Evolutionary conservation across 1,284 basidiomycete species (phyloP).

Genomic region (Bjerkandera adusta): DNA sequence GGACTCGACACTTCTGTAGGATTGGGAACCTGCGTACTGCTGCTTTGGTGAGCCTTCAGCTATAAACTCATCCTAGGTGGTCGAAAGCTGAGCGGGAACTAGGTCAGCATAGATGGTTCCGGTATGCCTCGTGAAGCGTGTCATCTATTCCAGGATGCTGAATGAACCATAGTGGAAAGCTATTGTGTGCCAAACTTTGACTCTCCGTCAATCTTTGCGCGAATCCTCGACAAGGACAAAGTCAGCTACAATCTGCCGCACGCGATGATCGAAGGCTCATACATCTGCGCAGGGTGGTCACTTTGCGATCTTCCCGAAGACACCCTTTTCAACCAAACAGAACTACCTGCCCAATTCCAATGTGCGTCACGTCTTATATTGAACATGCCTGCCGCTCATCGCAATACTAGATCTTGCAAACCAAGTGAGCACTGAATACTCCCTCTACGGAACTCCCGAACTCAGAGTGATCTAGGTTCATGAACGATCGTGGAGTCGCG

Average conservation of each 20-base stretch:
- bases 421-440: conserved; percentile 48
- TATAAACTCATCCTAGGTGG: conserved; percentile 2
- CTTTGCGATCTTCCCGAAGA: conserved; percentile 78
- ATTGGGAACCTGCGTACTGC: conserved; percentile 82
- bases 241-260: conserved; percentile 22
- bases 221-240: conserved; percentile 84
- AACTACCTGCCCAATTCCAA: conserved; percentile 88
- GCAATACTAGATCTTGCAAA: conserved; percentile 63
- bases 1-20: conserved; percentile 32
- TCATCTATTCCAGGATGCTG: not conserved
- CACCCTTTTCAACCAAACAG: conserved; percentile 75
- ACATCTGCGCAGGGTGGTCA: conserved; percentile 73
- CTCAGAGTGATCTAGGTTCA: conserved; percentile 45
- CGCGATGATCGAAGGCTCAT: too few species aligned
- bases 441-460: not conserved
- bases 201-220: conserved; percentile 87
- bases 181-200: conserved; percentile 94
- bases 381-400: conserved; percentile 4
- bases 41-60: conserved; percentile 54
- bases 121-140: conserved; percentile 54
- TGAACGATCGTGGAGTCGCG: conserved; percentile 80
- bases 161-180: conserved; percentile 84
- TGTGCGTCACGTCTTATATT: conserved; percentile 38
- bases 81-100: conserved; percentile 13
- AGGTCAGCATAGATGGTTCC: conserved; percentile 79